Conservation (phyloP, 2,329 filamentous ascomycete species). For the Aspergillus novoparasiticus region DNA sequence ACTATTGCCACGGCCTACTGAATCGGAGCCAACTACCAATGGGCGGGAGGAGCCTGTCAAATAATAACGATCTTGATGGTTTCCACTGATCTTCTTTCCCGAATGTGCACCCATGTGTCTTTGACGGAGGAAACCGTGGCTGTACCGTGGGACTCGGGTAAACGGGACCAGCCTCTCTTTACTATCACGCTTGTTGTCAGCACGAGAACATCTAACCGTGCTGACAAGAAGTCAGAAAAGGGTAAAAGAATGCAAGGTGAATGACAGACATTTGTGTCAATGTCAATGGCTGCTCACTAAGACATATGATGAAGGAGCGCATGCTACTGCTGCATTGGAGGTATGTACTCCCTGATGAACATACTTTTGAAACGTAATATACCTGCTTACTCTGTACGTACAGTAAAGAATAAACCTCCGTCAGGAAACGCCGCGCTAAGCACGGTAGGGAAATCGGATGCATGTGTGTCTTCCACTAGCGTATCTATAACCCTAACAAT, state of each 20-base stretch:
- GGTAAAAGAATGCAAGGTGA: background rate
- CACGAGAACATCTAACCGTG: background rate
- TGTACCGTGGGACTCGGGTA: slow-evolving; percentile 21
- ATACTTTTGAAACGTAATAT: background rate
- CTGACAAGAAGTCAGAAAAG: background rate
- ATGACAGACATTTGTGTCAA: background rate
- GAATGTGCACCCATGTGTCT: slow-evolving; percentile 23
- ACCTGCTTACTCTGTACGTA: background rate
- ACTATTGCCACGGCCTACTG: slow-evolving; percentile 22
- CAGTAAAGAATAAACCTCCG: background rate
- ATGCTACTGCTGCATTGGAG: background rate
- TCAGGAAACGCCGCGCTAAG: background rate
- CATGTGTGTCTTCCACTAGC: slow-evolving; percentile 5
- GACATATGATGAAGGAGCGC: slow-evolving; percentile 1
- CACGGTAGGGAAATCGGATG: background rate
- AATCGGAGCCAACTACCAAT: slow-evolving; percentile 18
- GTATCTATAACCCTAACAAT: background rate
- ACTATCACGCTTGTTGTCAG: slow-evolving; percentile 1
- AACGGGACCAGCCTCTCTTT: background rate
- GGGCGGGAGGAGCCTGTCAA: slow-evolving; percentile 8
- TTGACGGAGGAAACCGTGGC: slow-evolving; percentile 21
- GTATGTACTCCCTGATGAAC: background rate
- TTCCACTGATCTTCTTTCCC: slow-evolving; percentile 29
- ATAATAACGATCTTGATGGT: slow-evolving; percentile 25
- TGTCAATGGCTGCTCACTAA: background rate